Base-by-base conservation (phyloP, 768 basidiomycete species). In the Leccinum longicurvipes region DNA sequence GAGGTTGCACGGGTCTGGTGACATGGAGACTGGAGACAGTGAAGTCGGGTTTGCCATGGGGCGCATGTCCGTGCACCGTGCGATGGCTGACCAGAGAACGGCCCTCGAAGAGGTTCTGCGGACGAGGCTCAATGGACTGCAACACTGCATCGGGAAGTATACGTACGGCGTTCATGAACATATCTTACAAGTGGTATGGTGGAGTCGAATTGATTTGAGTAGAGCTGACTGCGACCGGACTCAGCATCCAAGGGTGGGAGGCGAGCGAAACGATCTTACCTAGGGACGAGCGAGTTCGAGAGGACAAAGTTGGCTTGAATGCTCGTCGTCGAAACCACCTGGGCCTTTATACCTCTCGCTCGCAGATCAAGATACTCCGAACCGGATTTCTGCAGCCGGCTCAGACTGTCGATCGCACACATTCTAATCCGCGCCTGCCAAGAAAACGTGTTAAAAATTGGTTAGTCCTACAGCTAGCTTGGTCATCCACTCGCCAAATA, bases 281-380 rank as follows among this genome's bases (percentile, higher is more conserved):
- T 14, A 8, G 47, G 7, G 11, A 34, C 4, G 32, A 49, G 24
- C 15, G 17, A 4, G 15, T 9, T 11, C n/a, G 5, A n/a, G 39
- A 10, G 21, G 34, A 4, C 6, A 19, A 28, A 11, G 14, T 31
- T 63, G 56, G 28, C 25, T 47, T 10, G 44, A 46, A 23, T 6
- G 1, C 34, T 12, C 27, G 15, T 19, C 21, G 25, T 27, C 2
- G 2, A 14, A 3, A 2, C 7, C 23, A 14, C 1, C 15, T 14
- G 11, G n/a, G 3, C 11, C 32, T 59, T 66, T 64, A 59, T 65
- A 62, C 36, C 9, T 21, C 15, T 8, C 8, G 1, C 21, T 28
- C 8, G 7, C 19, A 48, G 28, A 10, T 10, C 19, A 15, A n/a
- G 19, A 9, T 15, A 44, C 34, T 28, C 55, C 29, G 19, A 46